Conservation (phyloP, 73 alveolate genomes). For the Diophrys appendiculata region DNA sequence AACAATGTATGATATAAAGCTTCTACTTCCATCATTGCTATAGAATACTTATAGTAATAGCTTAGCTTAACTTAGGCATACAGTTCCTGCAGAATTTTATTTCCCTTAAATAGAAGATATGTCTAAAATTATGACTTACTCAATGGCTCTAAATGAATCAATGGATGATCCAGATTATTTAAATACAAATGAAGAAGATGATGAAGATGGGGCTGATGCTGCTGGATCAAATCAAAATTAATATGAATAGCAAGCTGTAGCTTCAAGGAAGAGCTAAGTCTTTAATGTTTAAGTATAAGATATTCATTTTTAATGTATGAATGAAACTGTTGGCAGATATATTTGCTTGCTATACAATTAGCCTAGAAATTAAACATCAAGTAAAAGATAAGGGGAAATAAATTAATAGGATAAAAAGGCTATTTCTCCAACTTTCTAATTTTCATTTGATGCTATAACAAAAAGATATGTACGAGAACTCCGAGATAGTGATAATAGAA, state of each 20-base stretch:
- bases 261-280: neutral
- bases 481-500: conserved; percentile 49
- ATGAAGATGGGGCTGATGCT: conserved; percentile 18
- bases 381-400: neutral
- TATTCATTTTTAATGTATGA: conserved; percentile 20
- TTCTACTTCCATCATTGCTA: conserved; percentile 35
- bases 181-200: neutral
- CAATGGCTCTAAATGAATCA: conserved; percentile 9
- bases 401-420: neutral
- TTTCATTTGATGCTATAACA: conserved; percentile 31
- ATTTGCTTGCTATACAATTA: neutral
- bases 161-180: neutral
- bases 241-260: conserved; percentile 26
- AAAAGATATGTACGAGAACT: conserved; percentile 41
- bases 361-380: neutral
- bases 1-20: conserved; percentile 35
- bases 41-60: conserved; percentile 31
- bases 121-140: conserved; percentile 19
- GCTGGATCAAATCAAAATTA: conserved; percentile 1
- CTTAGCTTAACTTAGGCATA: conserved; percentile 34
- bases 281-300: conserved; percentile 35
- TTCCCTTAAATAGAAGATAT: conserved; percentile 30
- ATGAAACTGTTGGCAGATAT: too few relatives aligned
- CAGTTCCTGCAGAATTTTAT: conserved; percentile 14
- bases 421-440: conserved; percentile 15